Conservation (phyloP, 2,329 filamentous ascomycete species). For the Epichloe coenophiala region DNA sequence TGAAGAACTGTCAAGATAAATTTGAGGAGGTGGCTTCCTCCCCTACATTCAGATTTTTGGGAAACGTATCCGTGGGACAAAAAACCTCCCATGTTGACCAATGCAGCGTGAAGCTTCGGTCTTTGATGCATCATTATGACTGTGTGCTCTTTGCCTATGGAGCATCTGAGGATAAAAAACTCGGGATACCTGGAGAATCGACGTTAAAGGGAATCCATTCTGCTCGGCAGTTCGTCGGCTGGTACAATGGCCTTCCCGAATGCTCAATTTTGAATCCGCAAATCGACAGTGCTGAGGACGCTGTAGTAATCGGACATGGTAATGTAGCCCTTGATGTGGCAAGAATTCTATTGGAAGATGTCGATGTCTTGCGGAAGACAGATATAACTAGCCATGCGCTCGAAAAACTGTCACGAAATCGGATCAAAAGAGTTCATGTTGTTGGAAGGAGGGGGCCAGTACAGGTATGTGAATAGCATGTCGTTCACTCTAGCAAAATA, state of each 20-base stretch:
- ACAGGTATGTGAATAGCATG: conserved; percentile 42
- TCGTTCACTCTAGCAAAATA: not conserved
- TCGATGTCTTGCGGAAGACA: conserved; percentile 62
- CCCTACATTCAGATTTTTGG: conserved; percentile 76
- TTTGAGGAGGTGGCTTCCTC: conserved; percentile 80
- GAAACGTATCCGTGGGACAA: conserved; percentile 69
- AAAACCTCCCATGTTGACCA: conserved; percentile 24
- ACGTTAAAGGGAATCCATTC: conserved; percentile 64
- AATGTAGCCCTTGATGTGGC: conserved; percentile 95
- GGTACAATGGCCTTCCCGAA: conserved; percentile 94
- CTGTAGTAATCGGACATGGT: conserved; percentile 82
- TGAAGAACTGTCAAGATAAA: conserved; percentile 83
- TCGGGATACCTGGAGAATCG: conserved; percentile 71
- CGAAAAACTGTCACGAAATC: conserved; percentile 57
- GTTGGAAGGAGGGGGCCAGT: conserved; percentile 80
- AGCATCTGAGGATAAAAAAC: conserved; percentile 64
- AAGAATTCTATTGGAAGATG: conserved; percentile 65
- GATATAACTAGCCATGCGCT: conserved; percentile 84
- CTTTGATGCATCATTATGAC: conserved; percentile 73
- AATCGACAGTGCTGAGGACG: conserved; percentile 63
- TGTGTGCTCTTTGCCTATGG: conserved; percentile 89
- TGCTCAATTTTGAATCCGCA: conserved; percentile 60
- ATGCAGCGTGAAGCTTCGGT: conserved; percentile 47
- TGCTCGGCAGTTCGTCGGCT: conserved; percentile 86
- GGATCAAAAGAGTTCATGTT: conserved; percentile 67